Evolutionary conservation across 2,329 filamentous ascomycete genomes (phyloP).

Genomic region (Cytospora leucostoma): DNA sequence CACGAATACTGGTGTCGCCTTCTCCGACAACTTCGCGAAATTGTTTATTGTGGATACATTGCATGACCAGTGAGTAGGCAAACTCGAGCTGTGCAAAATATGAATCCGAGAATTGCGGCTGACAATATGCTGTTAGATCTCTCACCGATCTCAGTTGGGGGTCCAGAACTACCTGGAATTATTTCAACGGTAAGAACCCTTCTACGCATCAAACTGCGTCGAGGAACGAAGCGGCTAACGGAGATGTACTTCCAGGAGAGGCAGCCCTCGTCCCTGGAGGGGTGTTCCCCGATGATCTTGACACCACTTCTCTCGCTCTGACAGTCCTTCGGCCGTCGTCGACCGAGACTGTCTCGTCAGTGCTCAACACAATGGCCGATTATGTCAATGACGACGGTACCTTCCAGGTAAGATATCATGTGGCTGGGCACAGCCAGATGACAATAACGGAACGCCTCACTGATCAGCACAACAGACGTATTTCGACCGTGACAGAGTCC

Average conservation of each 20-base stretch:
- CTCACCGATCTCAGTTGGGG: neutral
- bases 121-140: neutral
- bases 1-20: neutral
- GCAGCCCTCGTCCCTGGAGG: slow-evolving; percentile 36
- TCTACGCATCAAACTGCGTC: neutral
- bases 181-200: neutral
- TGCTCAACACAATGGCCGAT: slow-evolving; percentile 24
- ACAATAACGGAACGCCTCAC: neutral
- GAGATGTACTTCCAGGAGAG: slow-evolving; percentile 29
- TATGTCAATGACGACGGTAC: slow-evolving; percentile 32
- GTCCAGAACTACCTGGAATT: slow-evolving; percentile 5
- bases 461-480: slow-evolving; percentile 33
- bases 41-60: neutral
- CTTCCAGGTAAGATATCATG: slow-evolving; percentile 29
- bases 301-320: slow-evolving; percentile 38
- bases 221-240: neutral
- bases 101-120: neutral
- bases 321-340: slow-evolving; percentile 31
- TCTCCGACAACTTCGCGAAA: neutral
- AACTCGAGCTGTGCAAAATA: neutral
- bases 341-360: slow-evolving; percentile 1
- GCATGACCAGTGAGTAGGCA: neutral
- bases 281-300: slow-evolving; percentile 38
- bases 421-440: neutral
- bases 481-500: slow-evolving; percentile 34